These are phyloP conservation scores for Yamadazyma nakazawae DNA, from an alignment of 805 yeast species.

Conservation along the genomic window DNA sequence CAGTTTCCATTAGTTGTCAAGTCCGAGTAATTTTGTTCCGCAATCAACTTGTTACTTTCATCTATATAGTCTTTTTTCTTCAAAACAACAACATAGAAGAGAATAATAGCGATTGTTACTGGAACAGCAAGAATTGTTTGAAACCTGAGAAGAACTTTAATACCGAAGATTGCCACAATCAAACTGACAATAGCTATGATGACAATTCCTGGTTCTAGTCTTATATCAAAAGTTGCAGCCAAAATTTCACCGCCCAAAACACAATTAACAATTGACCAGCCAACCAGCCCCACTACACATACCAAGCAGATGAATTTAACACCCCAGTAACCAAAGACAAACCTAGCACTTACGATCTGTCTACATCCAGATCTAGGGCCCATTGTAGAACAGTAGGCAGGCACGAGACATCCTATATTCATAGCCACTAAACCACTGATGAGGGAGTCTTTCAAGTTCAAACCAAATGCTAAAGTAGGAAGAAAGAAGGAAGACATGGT, in stretches of 20 bases:
- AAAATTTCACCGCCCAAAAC: constrained; percentile 36
- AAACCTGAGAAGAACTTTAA: constrained; percentile 26
- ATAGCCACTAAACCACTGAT: constrained; percentile 28
- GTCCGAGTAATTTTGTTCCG: constrained; percentile 11
- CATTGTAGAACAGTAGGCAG: constrained; percentile 38
- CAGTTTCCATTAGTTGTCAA: constrained; percentile 28
- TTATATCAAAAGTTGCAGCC: constrained; percentile 23
- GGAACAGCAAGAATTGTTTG: constrained; percentile 30
- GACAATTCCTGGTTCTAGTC: constrained; percentile 30
- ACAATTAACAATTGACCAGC: constrained; percentile 39
- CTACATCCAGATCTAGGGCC: constrained; percentile 38
- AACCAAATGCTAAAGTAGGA: constrained; percentile 28
- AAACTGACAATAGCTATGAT: constrained; percentile 25
- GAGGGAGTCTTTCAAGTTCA: constrained; percentile 25
- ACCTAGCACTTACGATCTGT: constrained; percentile 36
- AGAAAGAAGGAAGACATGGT: constrained; percentile 37
- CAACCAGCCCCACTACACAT: constrained; percentile 32
- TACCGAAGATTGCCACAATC: constrained; percentile 32
- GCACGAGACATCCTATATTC: constrained; percentile 34
- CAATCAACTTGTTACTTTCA: constrained; percentile 20
- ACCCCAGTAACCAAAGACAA: constrained; percentile 36
- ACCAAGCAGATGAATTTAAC: constrained; percentile 28
- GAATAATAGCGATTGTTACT: constrained; percentile 23
- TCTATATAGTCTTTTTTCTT: constrained; percentile 19
- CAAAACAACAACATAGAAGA: constrained; percentile 31